Percentiles rank a stretch among this genome's conserved stretches.
Evolutionary conservation across 2,329 filamentous ascomycete genomes (phyloP).

Genomic region (Penicillium sp.): DNA sequence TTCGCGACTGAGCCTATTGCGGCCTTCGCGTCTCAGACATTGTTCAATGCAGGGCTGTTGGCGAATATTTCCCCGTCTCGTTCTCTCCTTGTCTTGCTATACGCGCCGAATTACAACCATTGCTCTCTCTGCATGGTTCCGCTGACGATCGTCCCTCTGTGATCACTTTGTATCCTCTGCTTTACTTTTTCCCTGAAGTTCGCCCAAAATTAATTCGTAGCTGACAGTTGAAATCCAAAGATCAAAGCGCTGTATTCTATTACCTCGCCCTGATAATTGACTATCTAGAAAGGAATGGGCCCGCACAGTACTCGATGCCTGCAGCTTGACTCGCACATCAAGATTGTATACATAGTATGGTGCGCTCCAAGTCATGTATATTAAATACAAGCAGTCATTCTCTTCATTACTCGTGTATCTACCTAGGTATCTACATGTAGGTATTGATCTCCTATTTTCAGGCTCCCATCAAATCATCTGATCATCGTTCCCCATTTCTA

Average conservation of each 20-base stretch:
- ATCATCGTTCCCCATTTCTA: neutral
- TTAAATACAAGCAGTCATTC: neutral
- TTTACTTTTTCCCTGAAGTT: too few species aligned
- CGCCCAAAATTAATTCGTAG: too few species aligned
- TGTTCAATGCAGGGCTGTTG: neutral
- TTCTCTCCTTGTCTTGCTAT: neutral
- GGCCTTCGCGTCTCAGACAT: slow-evolving; percentile 4
- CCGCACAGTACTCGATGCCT: neutral
- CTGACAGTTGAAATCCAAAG: too few species aligned
- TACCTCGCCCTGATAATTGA: neutral
- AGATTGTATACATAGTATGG: neutral
- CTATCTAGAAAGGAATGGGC: neutral
- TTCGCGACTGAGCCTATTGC: slow-evolving; percentile 1
- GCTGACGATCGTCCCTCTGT: neutral
- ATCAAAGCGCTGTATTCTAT: neutral
- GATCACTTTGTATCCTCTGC: neutral
- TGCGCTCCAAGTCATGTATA: neutral
- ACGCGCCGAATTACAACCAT: neutral
- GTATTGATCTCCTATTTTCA: too few species aligned
- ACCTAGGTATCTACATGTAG: too few species aligned
- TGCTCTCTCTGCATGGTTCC: neutral
- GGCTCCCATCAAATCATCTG: neutral
- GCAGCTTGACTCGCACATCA: neutral
- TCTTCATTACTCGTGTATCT: neutral
- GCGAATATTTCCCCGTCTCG: neutral